Evolutionary conservation across 352 stramenopile genomes (phyloP), one percentile per base, ranked within the genome.

Genomic region (Phytophthora ohioensis): DNA sequence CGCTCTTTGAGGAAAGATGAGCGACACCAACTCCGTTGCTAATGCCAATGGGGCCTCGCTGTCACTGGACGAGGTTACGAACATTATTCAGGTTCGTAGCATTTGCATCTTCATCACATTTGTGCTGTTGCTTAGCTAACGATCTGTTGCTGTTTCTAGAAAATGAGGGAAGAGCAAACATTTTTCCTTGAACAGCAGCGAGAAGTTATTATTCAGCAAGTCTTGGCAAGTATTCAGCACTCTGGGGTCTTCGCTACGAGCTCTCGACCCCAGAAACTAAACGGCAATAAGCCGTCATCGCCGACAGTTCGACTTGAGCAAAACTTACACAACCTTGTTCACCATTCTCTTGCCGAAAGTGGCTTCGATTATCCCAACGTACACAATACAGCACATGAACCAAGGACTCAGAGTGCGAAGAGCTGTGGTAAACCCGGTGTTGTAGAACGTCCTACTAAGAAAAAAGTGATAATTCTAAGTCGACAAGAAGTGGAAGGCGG

Each of bases 341-440:
- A 80, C 6, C 84, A 91, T 30, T 93, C 86, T n/a, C 67, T 92
- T 2, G 73, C 74, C 5, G 79, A 93, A 34, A 87, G 78, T 39
- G 84, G 82, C 21, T 59, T 93, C 4, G 49, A 90, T 57, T 90
- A 86, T 41, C 82, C 86, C 7, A 82, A 92, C 36, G 84, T 92
- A 2, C 70, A 78, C 30, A 64, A 42, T 6, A 73, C 51, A 30
- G 48, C 39, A 30, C 15, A 63, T n/a, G 34, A 45, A 35, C 48
- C 57, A 10, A 66, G 36, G 2, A 4, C n/a, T 30, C 52, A 64
- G 4, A 62, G 17, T 32, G 32, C n/a, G 5, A 57, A 48, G 5
- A 32, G 13, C 6, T 27, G 21, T 36, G 64, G 7, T 38, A 70
- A 57, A 42, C 6, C 8, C n/a, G 30, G 11, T 21, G 45, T 36